Conservation (phyloP, 2,329 filamentous ascomycete species). For the Colletotrichum destructivum region DNA sequence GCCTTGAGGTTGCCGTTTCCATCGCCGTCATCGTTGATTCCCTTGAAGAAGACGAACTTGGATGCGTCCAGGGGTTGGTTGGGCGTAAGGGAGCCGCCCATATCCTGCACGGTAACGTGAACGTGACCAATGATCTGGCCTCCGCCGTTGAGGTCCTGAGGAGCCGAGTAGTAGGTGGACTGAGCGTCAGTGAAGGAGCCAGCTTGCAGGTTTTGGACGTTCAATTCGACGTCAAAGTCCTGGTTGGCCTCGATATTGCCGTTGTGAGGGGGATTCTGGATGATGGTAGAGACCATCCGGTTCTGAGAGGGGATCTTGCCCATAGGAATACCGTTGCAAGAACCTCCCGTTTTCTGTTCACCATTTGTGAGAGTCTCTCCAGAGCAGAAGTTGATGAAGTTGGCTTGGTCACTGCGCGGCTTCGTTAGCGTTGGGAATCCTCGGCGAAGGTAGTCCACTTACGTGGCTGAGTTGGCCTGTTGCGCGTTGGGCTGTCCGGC, state of each 20-base stretch:
- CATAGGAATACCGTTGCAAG: constrained; percentile 76
- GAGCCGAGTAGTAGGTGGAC: constrained; percentile 73
- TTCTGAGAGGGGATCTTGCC: constrained; percentile 70
- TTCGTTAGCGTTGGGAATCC: background rate
- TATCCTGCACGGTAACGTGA: constrained; percentile 71
- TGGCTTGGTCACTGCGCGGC: constrained; percentile 65
- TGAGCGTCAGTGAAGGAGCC: constrained; percentile 75
- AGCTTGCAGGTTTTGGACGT: constrained; percentile 67
- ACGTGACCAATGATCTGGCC: constrained; percentile 72
- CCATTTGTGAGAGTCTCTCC: constrained; percentile 73
- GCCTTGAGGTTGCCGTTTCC: constrained; percentile 68
- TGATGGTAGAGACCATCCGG: constrained; percentile 72
- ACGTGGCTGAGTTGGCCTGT: constrained; percentile 69
- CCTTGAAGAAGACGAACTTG: constrained; percentile 76
- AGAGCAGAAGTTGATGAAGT: constrained; percentile 76
- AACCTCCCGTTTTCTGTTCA: constrained; percentile 69
- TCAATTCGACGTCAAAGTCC: constrained; percentile 68
- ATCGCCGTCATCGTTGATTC: constrained; percentile 74
- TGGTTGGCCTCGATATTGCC: constrained; percentile 62
- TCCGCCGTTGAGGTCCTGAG: constrained; percentile 64
- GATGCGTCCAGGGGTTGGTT: constrained; percentile 66
- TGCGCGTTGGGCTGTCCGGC: constrained; percentile 64
- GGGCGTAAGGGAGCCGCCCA: constrained; percentile 67
- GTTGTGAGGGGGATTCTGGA: constrained; percentile 67
- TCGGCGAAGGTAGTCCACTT: constrained; percentile 46